phyloP scores from a whole-genome alignment of 768 basidiomycete species.

The Tylopilus felleus region DNA sequence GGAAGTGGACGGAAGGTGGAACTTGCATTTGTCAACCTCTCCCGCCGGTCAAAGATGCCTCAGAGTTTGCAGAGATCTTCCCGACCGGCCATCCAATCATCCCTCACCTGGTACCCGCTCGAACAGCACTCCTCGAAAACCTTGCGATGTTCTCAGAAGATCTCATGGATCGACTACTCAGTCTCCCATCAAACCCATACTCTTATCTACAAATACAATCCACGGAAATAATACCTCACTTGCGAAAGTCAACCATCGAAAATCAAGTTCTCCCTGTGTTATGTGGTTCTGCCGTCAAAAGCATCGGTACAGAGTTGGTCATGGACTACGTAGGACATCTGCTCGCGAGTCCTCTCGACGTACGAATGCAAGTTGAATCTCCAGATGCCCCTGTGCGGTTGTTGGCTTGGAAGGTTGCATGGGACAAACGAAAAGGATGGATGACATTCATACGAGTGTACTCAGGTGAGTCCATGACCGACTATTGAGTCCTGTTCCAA shows the following conservation, averaged over 20 bases:
- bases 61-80: constrained; percentile 44
- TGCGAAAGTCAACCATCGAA: constrained; percentile 64
- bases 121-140: constrained; percentile 69
- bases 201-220: constrained; percentile 63
- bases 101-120: constrained; percentile 61
- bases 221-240: constrained; percentile 52
- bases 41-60: constrained; percentile 46
- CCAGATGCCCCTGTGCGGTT: constrained; percentile 52
- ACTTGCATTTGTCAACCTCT: constrained; percentile 41
- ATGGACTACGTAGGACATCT: constrained; percentile 82
- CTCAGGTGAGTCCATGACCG: constrained; percentile 53
- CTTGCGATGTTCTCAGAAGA: constrained; percentile 78
- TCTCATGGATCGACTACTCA: constrained; percentile 70
- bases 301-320: constrained; percentile 76
- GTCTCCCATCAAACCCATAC: constrained; percentile 51
- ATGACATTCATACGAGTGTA: constrained; percentile 92
- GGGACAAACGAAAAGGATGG: constrained; percentile 84
- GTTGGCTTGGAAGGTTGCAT: constrained; percentile 86
- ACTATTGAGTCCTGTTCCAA: not conserved
- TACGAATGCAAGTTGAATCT: constrained; percentile 44
- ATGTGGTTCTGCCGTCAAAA: constrained; percentile 78
- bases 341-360: constrained; percentile 73
- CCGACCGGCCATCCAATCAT: constrained; percentile 63
- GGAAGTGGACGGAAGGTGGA: constrained; percentile 66
- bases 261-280: constrained; percentile 73